These are phyloP conservation scores for Psidium guajava DNA, from an alignment of 345 rosid species.

Conservation along the genomic window DNA sequence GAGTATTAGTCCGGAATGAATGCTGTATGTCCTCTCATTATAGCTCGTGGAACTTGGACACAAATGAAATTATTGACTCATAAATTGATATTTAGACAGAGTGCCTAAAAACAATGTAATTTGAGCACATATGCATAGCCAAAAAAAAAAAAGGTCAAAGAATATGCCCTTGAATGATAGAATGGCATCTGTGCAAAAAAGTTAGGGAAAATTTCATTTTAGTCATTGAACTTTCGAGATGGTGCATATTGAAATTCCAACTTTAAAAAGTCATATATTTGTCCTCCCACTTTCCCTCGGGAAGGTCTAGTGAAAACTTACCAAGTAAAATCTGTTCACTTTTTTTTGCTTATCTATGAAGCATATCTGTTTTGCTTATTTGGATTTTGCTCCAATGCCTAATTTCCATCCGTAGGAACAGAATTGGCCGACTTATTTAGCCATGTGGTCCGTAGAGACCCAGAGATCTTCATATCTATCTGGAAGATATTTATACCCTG, in stretches of 20 bases:
- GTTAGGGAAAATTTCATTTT: background rate
- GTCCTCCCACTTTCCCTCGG: background rate
- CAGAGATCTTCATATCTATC: background rate
- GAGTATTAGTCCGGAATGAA: background rate
- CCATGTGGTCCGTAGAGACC: background rate
- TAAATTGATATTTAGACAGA: background rate
- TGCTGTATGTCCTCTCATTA: background rate
- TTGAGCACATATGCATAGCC: no score
- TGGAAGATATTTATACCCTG: fast-evolving
- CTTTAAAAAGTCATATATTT: background rate
- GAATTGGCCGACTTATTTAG: background rate
- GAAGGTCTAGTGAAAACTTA: background rate
- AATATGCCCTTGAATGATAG: background rate
- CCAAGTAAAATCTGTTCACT: background rate
- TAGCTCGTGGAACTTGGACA: background rate
- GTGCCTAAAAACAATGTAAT: background rate
- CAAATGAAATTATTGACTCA: background rate
- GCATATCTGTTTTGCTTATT: background rate
- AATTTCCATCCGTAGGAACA: background rate
- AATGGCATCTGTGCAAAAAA: background rate
- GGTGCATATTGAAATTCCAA: background rate
- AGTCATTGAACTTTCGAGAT: background rate
- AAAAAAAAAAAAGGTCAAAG: background rate
- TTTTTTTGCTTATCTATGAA: background rate
- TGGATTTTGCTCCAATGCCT: background rate